These are phyloP conservation scores for Exsudoporus frostii DNA, from an alignment of 768 basidiomycete species.

Conservation along the genomic window DNA sequence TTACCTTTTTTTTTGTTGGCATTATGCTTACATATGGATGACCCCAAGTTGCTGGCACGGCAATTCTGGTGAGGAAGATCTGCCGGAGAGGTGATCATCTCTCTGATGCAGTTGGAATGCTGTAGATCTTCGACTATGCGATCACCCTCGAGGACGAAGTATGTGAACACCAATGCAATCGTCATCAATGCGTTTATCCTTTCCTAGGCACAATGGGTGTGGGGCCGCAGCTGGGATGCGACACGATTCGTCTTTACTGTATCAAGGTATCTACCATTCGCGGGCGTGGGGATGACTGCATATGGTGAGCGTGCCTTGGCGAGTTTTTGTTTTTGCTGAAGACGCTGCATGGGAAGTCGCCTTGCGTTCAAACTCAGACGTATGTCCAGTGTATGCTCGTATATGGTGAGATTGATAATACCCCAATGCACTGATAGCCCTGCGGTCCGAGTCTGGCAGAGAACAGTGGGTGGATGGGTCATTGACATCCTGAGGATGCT, in stretches of 20 bases:
- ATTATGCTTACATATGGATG: not conserved
- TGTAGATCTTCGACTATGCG: conserved; percentile 9
- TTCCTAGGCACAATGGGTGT: conserved; percentile 16
- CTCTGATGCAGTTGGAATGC: not conserved
- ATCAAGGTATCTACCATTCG: conserved; percentile 22
- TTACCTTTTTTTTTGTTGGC: not conserved
- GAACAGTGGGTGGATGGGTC: conserved; percentile 5
- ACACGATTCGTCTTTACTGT: conserved; percentile 15
- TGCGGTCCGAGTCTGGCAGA: conserved; percentile 1
- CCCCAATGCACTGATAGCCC: not conserved
- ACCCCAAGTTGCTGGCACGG: conserved; percentile 13
- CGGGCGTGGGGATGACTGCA: conserved; percentile 7
- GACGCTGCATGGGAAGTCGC: not conserved
- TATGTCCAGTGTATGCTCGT: not conserved
- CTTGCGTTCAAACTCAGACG: conserved; percentile 6
- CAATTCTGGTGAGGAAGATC: conserved; percentile 11
- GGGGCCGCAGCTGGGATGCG: conserved; percentile 15
- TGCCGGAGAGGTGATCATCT: not conserved
- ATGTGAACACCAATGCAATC: not conserved
- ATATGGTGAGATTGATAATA: not conserved
- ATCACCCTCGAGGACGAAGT: conserved; percentile 10
- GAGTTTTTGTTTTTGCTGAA: not conserved
- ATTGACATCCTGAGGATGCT: not conserved
- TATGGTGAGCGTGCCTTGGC: conserved; percentile 4
- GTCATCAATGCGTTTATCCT: not conserved